Percentiles rank a stretch among this genome's conserved stretches.
Evolutionary conservation across 2,329 filamentous ascomycete genomes (phyloP).

Genomic region (Endothia cerciana): DNA sequence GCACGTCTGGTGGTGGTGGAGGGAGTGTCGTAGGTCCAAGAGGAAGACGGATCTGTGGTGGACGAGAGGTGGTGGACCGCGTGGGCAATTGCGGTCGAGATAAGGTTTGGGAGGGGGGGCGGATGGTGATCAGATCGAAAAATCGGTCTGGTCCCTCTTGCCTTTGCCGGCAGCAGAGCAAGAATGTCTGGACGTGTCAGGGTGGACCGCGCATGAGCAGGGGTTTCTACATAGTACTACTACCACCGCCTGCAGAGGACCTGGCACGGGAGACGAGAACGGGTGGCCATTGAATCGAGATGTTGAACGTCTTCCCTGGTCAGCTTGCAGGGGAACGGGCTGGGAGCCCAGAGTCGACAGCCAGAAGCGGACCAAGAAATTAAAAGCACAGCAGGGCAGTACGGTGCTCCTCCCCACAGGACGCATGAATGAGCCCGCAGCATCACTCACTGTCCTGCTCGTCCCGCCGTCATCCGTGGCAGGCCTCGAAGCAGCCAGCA

Average conservation of each 20-base stretch:
- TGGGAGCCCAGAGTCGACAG: neutral
- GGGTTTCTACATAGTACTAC: slow-evolving; percentile 1
- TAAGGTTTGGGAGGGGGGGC: slow-evolving; percentile 15
- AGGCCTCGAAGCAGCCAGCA: neutral
- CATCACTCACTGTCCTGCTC: neutral
- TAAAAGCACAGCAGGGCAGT: neutral
- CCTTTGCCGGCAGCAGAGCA: slow-evolving; percentile 11
- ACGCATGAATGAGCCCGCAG: neutral
- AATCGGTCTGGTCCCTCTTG: neutral
- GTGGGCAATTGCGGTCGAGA: slow-evolving; percentile 11
- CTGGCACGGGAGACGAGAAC: neutral
- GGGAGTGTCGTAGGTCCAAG: neutral
- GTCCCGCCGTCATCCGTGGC: neutral
- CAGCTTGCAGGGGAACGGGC: neutral
- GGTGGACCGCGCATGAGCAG: slow-evolving; percentile 9
- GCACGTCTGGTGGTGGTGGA: neutral
- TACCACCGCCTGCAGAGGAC: neutral
- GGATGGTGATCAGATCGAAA: slow-evolving; percentile 5
- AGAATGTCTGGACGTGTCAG: slow-evolving; percentile 7
- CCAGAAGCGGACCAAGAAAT: neutral
- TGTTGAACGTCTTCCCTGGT: neutral
- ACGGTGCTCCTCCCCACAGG: neutral
- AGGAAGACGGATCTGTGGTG: neutral
- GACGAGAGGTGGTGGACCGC: slow-evolving; percentile 1
- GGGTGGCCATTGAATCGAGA: neutral